These are phyloP conservation scores for Cytospora piceae DNA, from an alignment of 2,329 filamentous ascomycete species.

Conservation along the genomic window DNA sequence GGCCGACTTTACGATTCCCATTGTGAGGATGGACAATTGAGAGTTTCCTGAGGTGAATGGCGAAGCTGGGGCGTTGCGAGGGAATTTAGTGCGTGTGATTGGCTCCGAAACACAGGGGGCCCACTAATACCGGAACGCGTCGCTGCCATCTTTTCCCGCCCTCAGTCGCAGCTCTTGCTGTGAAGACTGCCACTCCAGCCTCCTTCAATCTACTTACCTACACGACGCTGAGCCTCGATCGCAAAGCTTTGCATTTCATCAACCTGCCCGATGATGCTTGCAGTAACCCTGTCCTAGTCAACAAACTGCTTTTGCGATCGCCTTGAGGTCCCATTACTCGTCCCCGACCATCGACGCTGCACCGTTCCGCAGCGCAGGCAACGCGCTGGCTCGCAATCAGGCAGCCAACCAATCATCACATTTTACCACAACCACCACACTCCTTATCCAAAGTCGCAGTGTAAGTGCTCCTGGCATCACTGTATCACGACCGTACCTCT, in stretches of 20 bases:
- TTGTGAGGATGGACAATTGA: conserved; percentile 4
- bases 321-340: conserved; percentile 1
- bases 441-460: conserved; percentile 14
- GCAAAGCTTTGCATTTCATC: conserved; percentile 24
- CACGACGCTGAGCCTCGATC: conserved; percentile 15
- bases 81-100: conserved; percentile 7
- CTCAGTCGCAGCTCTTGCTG: conserved; percentile 18
- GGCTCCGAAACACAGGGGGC: background rate
- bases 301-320: conserved; percentile 11
- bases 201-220: background rate
- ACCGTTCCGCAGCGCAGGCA: conserved; percentile 11
- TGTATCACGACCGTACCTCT: background rate
- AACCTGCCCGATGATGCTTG: conserved; percentile 16
- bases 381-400: conserved; percentile 16
- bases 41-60: conserved; percentile 4
- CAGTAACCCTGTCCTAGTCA: conserved; percentile 11
- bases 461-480: conserved; percentile 11
- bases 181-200: conserved; percentile 20
- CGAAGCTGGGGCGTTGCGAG: conserved; percentile 4
- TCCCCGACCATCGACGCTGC: conserved; percentile 8
- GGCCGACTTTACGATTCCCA: conserved; percentile 1
- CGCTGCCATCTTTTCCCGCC: conserved; percentile 19
- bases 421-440: background rate
- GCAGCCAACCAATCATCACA: conserved; percentile 34
- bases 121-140: conserved; percentile 23